Evolutionary conservation across 2,329 filamentous ascomycete species (phyloP).

Genomic region (Cytospora piceae): DNA sequence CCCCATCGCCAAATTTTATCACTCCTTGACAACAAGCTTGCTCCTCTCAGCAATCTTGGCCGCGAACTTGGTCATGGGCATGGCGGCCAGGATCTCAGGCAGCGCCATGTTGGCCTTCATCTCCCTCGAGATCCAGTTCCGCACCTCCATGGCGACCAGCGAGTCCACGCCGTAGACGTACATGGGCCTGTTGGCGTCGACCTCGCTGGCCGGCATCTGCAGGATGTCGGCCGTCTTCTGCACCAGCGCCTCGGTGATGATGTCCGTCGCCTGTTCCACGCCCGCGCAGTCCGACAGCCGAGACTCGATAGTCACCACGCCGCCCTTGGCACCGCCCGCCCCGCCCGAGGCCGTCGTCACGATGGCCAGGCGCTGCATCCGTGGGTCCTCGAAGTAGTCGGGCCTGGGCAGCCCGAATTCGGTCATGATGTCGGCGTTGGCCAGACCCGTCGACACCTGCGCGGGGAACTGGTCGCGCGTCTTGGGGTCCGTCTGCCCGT

Average conservation of each 20-base stretch:
- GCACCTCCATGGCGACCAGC: slow-evolving; percentile 25
- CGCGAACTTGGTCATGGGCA: slow-evolving; percentile 24
- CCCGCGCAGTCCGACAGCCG: slow-evolving; percentile 13
- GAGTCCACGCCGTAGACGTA: slow-evolving; percentile 28
- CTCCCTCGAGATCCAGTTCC: slow-evolving; percentile 27
- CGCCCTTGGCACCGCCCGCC: slow-evolving; percentile 5
- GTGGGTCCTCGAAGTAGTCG: slow-evolving; percentile 23
- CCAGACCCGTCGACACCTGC: slow-evolving; percentile 15
- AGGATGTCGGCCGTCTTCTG: slow-evolving; percentile 25
- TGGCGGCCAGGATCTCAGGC: slow-evolving; percentile 23
- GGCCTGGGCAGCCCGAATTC: slow-evolving; percentile 20
- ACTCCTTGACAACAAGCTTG: slow-evolving; percentile 17
- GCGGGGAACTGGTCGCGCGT: not conserved
- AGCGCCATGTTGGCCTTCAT: slow-evolving; percentile 26
- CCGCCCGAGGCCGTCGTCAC: slow-evolving; percentile 10
- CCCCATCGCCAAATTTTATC: not conserved
- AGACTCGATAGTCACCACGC: slow-evolving; percentile 18
- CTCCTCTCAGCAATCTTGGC: slow-evolving; percentile 26
- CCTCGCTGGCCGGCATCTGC: slow-evolving; percentile 23
- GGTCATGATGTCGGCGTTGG: slow-evolving; percentile 23
- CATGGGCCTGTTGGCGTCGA: slow-evolving; percentile 24
- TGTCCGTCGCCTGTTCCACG: slow-evolving; percentile 16
- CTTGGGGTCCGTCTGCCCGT: not conserved
- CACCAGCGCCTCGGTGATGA: slow-evolving; percentile 25
- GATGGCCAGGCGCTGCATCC: slow-evolving; percentile 18